Evolutionary conservation across 805 yeast species (phyloP), one percentile per base, ranked within the genome.

Genomic region (Ogataea polymorpha): DNA sequence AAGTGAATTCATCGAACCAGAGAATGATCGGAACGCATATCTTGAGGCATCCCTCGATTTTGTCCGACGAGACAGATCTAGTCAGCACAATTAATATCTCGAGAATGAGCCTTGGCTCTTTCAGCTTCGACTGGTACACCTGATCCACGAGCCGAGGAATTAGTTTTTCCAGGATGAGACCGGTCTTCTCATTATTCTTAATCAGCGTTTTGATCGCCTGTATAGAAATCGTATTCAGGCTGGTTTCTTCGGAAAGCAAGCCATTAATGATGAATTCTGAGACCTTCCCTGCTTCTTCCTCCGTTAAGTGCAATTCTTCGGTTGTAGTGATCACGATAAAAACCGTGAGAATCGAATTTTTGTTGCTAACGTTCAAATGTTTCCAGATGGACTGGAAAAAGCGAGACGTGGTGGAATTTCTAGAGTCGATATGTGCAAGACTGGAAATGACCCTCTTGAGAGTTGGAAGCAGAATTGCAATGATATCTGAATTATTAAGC

Each of bases 131-230:
- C 14, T 34, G 35, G 6, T 49, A 37, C 12, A 56, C 23, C 18
- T 45, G 48, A 28, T 63, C 45, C 1, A 79, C 62, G 12, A 79
- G 52, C 25, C 63, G 62, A 7, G 79, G 74, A 3, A 84, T 59
- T 21, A 78, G 55, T 12, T 61, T 62, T 41, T 70, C 68, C 27
- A 80, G 62, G 1, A 75, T 57, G 4, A 51, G 41, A 4, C 65
- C 60, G 6, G 72, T 64, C 4, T 68, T 58, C 0, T 51, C 49
- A 6, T 54, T 58, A 3, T 58, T 41, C 7, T 62, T 55, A 29
- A 83, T 66, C 31, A 86, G 63, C 0, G 81, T 68, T 50, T 73
- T 81, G 37, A 83, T 66, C 12, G 93, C 81, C 48, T 82, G 89
- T 10, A 80, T 66, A 0, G 76, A 67, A 8, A 77, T 63, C 0